Conservation (phyloP, 2,329 filamentous ascomycete species). For the Diaporthe citriasiana region DNA sequence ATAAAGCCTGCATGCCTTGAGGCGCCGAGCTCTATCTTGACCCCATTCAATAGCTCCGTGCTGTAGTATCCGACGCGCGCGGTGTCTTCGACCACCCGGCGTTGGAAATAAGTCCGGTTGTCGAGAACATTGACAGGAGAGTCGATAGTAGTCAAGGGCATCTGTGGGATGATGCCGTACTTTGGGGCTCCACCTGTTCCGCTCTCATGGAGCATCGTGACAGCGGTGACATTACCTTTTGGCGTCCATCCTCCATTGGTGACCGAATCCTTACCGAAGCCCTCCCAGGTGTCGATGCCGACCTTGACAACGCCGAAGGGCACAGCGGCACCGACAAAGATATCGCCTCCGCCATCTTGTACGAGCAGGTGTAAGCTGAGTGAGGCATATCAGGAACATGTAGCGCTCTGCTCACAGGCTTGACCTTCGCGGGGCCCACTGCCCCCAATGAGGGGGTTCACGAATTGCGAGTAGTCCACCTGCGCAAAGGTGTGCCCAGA, state of each 20-base stretch:
- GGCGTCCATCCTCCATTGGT: constrained; percentile 56
- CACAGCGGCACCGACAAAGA: constrained; percentile 59
- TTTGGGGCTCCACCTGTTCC: constrained; percentile 72
- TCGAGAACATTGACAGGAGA: constrained; percentile 60
- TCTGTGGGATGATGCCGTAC: constrained; percentile 67
- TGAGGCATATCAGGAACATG: too few species aligned
- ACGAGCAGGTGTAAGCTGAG: not conserved
- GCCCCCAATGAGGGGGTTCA: constrained; percentile 64
- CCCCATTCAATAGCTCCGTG: constrained; percentile 62
- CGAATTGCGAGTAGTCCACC: constrained; percentile 39
- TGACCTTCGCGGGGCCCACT: constrained; percentile 60
- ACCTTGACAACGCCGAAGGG: constrained; percentile 62
- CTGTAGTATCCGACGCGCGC: constrained; percentile 69
- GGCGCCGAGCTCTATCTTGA: constrained; percentile 63
- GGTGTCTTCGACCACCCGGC: constrained; percentile 54
- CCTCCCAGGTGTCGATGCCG: constrained; percentile 56
- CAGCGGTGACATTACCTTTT: constrained; percentile 61
- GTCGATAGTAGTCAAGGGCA: constrained; percentile 59
- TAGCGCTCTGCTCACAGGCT: constrained; percentile 47
- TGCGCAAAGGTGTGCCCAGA: not conserved
- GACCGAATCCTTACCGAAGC: constrained; percentile 46
- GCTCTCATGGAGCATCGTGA: constrained; percentile 68
- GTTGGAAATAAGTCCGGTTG: constrained; percentile 62
- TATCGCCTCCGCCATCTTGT: constrained; percentile 57
- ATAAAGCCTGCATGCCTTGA: constrained; percentile 65